These are phyloP conservation scores for Ehretia macrophylla DNA, from an alignment of 257 asterid genomes.

Conservation along the genomic window DNA sequence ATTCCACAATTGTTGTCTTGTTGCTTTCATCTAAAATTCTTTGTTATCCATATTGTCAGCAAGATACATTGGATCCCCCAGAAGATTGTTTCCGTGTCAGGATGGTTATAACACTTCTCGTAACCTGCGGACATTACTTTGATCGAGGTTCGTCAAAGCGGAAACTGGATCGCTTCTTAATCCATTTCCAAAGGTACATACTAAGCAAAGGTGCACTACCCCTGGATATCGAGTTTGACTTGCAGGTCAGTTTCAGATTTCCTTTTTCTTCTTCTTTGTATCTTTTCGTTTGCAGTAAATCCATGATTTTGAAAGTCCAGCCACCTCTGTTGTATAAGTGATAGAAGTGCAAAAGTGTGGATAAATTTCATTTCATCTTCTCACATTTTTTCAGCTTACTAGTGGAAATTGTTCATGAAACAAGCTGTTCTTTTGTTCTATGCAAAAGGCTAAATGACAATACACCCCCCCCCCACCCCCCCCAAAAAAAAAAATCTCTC, in stretches of 20 bases:
- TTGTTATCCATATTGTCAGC: constrained; percentile 48
- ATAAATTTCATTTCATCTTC: too few relatives aligned
- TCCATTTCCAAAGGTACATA: constrained; percentile 91
- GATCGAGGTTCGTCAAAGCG: constrained; percentile 96
- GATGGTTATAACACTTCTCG: constrained; percentile 87
- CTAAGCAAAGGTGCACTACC: constrained; percentile 79
- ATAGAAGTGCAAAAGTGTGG: too few relatives aligned
- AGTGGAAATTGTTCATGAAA: too few relatives aligned
- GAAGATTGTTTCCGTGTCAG: constrained; percentile 97
- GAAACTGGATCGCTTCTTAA: constrained; percentile 92
- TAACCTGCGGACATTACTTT: constrained; percentile 98
- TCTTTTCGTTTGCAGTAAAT: not conserved
- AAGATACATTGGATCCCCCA: constrained; percentile 88
- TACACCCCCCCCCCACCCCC: too few relatives aligned
- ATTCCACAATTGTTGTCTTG: not conserved
- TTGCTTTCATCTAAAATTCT: constrained; percentile 16
- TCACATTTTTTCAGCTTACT: too few relatives aligned
- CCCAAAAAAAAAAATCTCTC: too few relatives aligned
- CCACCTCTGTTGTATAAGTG: too few relatives aligned
- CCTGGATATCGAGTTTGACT: constrained; percentile 92
- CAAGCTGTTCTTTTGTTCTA: too few relatives aligned
- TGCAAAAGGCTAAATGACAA: too few relatives aligned
- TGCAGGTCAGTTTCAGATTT: constrained; percentile 64
- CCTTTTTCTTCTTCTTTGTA: not conserved
- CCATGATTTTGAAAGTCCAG: too few relatives aligned